These are phyloP conservation scores for Leucoagaricus sp. DNA, from an alignment of 1,284 basidiomycete species.

Conservation along the genomic window DNA sequence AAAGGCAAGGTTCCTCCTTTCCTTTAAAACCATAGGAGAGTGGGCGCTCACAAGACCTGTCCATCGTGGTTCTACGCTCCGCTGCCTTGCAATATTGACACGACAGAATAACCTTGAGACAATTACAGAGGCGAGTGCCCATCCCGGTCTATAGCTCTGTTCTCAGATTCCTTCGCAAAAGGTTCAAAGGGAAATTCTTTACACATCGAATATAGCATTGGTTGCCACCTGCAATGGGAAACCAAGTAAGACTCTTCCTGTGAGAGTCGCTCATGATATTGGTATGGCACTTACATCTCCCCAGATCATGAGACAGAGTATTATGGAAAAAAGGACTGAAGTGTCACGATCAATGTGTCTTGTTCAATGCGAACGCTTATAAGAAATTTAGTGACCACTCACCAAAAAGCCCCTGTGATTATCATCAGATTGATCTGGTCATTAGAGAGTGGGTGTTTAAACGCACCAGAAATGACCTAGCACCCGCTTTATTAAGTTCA, in stretches of 20 bases:
- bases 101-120: slow-evolving; percentile 10
- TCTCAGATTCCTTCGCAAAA: too few relatives aligned
- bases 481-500: slow-evolving; percentile 5
- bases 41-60: background rate
- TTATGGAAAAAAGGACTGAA: slow-evolving; percentile 1
- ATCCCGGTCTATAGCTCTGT: background rate
- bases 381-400: too few relatives aligned
- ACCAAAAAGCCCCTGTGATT: slow-evolving; percentile 4
- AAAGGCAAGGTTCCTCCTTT: too few relatives aligned
- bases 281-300: slow-evolving; percentile 1
- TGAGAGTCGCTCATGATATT: background rate
- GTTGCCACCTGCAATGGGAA: background rate
- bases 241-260: background rate
- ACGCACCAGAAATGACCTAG: slow-evolving; percentile 2
- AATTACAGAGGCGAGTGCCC: slow-evolving; percentile 11
- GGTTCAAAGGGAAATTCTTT: background rate
- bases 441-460: too few relatives aligned
- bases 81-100: background rate
- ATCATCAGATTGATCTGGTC: background rate
- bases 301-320: slow-evolving; percentile 9
- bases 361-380: background rate
- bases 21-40: background rate
- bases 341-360: background rate
- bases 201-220: slow-evolving; percentile 6
- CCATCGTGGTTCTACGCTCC: background rate